Conservation (phyloP, 306 rosid species). For the Albizia julibrissin region DNA sequence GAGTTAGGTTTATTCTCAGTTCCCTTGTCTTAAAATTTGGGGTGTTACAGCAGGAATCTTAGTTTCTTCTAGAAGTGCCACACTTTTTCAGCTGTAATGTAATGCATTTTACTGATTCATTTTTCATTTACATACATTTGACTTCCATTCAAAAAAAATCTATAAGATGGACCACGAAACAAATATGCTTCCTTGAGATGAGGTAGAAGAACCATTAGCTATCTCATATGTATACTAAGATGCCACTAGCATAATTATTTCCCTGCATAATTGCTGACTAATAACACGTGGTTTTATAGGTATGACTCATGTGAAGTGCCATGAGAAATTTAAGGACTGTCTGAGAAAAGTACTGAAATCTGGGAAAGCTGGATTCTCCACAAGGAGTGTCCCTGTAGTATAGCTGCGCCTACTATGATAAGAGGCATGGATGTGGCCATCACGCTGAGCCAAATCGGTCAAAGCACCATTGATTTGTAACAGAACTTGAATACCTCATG, state of each 20-base stretch:
- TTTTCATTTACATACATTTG: too few species aligned
- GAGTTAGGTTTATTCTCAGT: too few species aligned
- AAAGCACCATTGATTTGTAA: background rate
- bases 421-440: constrained; percentile 91
- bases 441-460: constrained; percentile 63
- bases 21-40: too few species aligned
- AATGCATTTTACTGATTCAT: too few species aligned
- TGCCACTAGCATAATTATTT: background rate
- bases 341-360: constrained; percentile 63
- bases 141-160: too few species aligned
- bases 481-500: background rate
- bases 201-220: background rate
- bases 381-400: constrained; percentile 52
- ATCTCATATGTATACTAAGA: background rate
- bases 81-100: too few species aligned
- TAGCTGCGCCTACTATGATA: constrained; percentile 71
- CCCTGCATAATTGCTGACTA: background rate
- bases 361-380: constrained; percentile 76
- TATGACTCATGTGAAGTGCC: constrained; percentile 70
- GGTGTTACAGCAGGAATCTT: too few species aligned
- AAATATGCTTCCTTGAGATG: background rate
- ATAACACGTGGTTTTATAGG: constrained; percentile 50
- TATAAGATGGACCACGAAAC: background rate
- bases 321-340: constrained; percentile 66
- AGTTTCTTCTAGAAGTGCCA: too few species aligned